Conservation (phyloP, 768 basidiomycete species). For the Rhodotorula graminis region DNA sequence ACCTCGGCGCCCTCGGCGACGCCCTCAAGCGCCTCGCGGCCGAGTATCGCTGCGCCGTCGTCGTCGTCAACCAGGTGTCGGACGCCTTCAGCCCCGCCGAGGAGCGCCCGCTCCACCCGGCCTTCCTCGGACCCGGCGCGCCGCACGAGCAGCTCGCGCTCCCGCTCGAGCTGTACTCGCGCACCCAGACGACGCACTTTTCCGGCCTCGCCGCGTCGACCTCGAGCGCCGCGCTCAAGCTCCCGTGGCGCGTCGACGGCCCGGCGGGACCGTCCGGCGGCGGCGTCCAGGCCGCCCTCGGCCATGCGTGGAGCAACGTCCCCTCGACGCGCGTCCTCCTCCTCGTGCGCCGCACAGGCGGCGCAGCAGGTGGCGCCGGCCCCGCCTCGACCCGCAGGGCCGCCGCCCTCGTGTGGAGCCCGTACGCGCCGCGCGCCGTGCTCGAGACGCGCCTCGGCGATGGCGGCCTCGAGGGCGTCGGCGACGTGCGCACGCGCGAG, state of each 20-base stretch:
- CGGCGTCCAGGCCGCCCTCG: conserved; percentile 21
- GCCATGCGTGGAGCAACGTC: conserved; percentile 26
- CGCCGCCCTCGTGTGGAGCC: conserved; percentile 23
- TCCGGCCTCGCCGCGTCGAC: conserved; percentile 1
- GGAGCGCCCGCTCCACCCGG: conserved; percentile 1
- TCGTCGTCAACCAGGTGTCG: conserved; percentile 83
- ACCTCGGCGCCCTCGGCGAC: conserved; percentile 62
- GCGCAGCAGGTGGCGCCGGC: not conserved
- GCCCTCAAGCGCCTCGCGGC: conserved; percentile 67
- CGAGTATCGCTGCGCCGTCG: conserved; percentile 61
- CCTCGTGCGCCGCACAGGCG: not conserved
- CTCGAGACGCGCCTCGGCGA: conserved; percentile 20
- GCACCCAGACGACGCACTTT: conserved; percentile 23
- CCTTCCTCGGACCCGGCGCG: not conserved
- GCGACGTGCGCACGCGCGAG: not conserved
- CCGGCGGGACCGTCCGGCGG: not conserved
- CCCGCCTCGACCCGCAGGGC: not conserved
- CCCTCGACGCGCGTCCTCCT: conserved; percentile 16
- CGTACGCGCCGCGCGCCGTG: conserved; percentile 14
- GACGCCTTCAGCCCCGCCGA: conserved; percentile 59
- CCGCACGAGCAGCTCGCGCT: conserved; percentile 18
- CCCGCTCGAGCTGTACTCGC: conserved; percentile 22
- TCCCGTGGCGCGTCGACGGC: not conserved
- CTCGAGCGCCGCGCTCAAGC: not conserved
- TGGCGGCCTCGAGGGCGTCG: conserved; percentile 6